Evolutionary conservation across 306 rosid genomes (phyloP).

Genomic region (Lathyrus tuberosus): DNA sequence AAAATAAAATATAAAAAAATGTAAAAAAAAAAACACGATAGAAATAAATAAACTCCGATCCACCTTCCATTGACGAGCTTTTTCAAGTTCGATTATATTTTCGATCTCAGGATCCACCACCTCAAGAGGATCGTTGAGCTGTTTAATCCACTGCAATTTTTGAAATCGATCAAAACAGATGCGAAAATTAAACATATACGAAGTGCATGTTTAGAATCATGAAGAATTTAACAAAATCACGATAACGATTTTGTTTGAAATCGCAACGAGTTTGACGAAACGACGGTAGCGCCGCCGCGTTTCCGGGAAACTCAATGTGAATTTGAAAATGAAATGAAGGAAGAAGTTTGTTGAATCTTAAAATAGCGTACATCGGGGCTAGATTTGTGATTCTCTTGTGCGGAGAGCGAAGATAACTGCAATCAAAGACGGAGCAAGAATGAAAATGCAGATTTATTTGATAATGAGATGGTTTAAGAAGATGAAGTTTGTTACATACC

Average conservation of each 20-base stretch:
- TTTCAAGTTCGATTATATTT: constrained; percentile 85
- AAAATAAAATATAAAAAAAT: background rate
- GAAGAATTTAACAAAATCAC: background rate
- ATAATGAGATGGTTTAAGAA: background rate
- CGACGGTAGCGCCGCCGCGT: background rate
- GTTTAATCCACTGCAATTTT: constrained; percentile 73
- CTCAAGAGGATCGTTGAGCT: constrained; percentile 80
- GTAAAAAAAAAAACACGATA: background rate
- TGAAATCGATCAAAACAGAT: constrained; percentile 10
- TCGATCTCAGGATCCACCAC: constrained; percentile 77
- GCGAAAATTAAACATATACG: constrained; percentile 20
- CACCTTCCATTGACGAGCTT: constrained; percentile 88
- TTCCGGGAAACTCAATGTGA: background rate
- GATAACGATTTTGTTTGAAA: background rate
- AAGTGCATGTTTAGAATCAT: background rate
- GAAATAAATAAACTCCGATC: constrained; percentile 12
- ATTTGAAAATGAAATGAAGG: background rate
- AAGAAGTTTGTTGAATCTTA: background rate
- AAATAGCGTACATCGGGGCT: constrained; percentile 56
- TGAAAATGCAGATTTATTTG: background rate
- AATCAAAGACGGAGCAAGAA: constrained; percentile 23
- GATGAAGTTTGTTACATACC: constrained; percentile 41
- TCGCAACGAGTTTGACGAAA: background rate
- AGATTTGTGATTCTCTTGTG: constrained; percentile 55
- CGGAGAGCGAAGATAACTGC: constrained; percentile 71